Conservation (phyloP, 140 eudicot species). For the Oenanthe javanica region DNA sequence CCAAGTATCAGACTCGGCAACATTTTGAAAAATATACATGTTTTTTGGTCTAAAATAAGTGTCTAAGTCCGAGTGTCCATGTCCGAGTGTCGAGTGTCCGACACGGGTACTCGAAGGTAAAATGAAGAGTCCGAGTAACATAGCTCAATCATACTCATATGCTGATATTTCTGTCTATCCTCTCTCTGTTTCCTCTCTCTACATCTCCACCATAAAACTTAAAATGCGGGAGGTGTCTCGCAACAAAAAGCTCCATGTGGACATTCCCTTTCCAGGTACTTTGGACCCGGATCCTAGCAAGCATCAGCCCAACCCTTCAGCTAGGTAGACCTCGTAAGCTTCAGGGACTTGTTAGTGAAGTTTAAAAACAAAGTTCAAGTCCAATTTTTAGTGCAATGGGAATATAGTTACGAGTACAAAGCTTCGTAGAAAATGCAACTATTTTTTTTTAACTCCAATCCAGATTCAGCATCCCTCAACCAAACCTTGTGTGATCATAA, state of each 20-base stretch:
- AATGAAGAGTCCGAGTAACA: too few relatives aligned
- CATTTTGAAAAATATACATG: too few relatives aligned
- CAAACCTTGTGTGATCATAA: background rate
- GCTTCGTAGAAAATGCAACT: background rate
- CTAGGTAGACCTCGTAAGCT: background rate
- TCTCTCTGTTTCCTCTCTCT: background rate
- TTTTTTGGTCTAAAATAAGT: too few relatives aligned
- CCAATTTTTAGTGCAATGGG: background rate
- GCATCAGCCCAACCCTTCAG: background rate
- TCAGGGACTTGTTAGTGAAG: background rate
- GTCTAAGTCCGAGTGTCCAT: too few relatives aligned
- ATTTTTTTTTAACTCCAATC: background rate
- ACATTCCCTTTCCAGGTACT: background rate
- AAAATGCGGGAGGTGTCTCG: background rate
- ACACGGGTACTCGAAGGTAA: too few relatives aligned
- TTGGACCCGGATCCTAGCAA: background rate
- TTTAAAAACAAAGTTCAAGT: background rate
- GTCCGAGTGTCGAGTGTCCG: too few relatives aligned
- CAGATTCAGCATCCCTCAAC: background rate
- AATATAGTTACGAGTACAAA: background rate
- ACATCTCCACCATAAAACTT: background rate
- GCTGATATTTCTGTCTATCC: too few relatives aligned
- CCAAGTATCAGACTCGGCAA: too few relatives aligned
- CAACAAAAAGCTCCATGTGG: background rate
- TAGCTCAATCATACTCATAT: background rate